Conservation (phyloP, 179 eudicot species). For the Silene coronaria region DNA sequence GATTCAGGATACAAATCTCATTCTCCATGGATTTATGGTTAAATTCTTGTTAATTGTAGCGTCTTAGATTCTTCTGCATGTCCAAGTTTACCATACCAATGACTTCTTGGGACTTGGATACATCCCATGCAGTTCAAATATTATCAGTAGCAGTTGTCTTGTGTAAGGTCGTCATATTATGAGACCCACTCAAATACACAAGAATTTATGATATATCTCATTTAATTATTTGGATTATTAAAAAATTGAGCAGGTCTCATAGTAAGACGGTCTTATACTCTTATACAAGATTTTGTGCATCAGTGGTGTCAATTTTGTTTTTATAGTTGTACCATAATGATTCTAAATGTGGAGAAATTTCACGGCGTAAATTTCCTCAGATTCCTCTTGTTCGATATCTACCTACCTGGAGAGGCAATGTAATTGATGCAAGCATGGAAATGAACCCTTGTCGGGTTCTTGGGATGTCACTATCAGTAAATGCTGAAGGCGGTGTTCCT, state of each 20-base stretch:
- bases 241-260: too few relatives aligned
- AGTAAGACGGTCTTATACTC: too few relatives aligned
- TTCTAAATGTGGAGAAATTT: background rate
- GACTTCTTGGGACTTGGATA: too few relatives aligned
- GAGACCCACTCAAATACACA: too few relatives aligned
- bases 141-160: too few relatives aligned
- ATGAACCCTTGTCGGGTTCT: constrained; percentile 85
- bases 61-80: too few relatives aligned
- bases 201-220: too few relatives aligned
- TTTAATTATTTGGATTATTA: too few relatives aligned
- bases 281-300: too few relatives aligned
- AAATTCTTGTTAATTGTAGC: background rate
- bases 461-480: constrained; percentile 88
- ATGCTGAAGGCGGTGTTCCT: constrained; percentile 88
- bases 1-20: background rate
- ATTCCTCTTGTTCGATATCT: constrained; percentile 82
- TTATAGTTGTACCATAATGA: background rate
- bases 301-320: background rate
- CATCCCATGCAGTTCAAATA: too few relatives aligned
- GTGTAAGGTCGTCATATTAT: too few relatives aligned
- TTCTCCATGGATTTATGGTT: background rate
- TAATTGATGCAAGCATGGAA: constrained; percentile 74
- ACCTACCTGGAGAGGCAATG: constrained; percentile 97
- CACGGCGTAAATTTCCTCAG: constrained; percentile 29
- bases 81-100: too few relatives aligned